Evolutionary conservation across 805 yeast genomes (phyloP), one percentile per base, ranked within the genome.

Genomic region (Teunomyces funiuensis): DNA sequence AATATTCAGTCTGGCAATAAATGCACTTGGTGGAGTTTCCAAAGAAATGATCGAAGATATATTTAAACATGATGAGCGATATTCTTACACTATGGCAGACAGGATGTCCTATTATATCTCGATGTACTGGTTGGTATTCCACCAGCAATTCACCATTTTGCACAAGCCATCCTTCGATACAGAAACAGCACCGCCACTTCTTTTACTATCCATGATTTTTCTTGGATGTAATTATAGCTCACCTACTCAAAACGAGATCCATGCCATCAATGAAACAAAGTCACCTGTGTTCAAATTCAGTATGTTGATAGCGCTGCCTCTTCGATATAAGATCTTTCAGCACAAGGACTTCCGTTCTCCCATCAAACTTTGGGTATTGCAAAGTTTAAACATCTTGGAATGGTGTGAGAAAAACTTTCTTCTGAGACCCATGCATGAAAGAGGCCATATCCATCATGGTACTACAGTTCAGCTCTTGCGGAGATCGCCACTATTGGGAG

Each of bases 371-470:
- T 88, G 90, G 83, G 77, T 88, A 7, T 70, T 88, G 36, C 96
- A 88, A 59, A 72, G 87, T 50, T 69, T 88, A 46, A 60, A 85
- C 41, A 57, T 88, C 47, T 58, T 88, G n/a, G 96, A 88, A 55
- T 80, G 82, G 64, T 82, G 80, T 55, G 96, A 88, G 57, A 85
- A 88, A 63, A 75, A 83, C 45, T 81, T 84, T 50, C 70, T 88
- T 0, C 75, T 78, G 33, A 66, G 96, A 51, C 65, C 66, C 29
- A 61, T 85, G 52, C 96, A 88, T 57, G 96, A 88, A 62, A 63
- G 96, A 36, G 85, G 88, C 0, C 91, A 84, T 60, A 66, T 88
- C 15, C 95, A 88, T 57, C 96, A 88, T 59, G 96, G 93, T 4
- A 84, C 95, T 0, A 81, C 90, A 0, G 81, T 87, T 29, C 96